Base-by-base conservation (phyloP, 2,329 filamentous ascomycete genomes). In the Hymenoscyphus scutula region DNA sequence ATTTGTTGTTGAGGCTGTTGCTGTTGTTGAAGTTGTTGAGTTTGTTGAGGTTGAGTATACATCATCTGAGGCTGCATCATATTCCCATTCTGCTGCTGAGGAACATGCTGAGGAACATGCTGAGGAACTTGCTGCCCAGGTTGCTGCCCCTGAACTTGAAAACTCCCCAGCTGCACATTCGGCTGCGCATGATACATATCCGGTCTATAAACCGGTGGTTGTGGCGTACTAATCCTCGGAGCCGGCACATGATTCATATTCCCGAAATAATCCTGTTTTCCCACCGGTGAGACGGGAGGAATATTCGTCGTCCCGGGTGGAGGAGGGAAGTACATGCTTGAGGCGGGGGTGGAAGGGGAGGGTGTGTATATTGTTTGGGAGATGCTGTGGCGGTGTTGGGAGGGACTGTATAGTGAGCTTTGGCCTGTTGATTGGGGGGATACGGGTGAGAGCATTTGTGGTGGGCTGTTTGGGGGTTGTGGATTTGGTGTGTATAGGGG, bases 281-380 rank as follows among this genome's bases (percentile, higher is more conserved):
- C 56, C 25, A 38, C 19, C 8, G 55, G 45, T 13, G 45, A 51
- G 5, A 51, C 30, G 7, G 32, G 30, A 5, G 32, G 55, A 32
- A 56, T 17, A 56, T 56, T 56, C 11, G 29, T 56, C 19, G 29
- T 56, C 23, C 55, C 55, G 8, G 56, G 56, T 25, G 56, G 56
- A 5, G 56, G 56, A 38, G 56, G 56, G 34, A 57, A 57, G 27
- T 27, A 57, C 34, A 57, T 13, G 10, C 11, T 37, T 38, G 56
- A 57, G 17, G 30, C 34, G 17, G 56, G 56, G 13, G 56, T 57
- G 8, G 56, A 57, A 17, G 45, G 45, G 4, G 34, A 23, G 34
- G 56, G 56, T 41, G 56, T 57, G 34, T 57, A 57, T 11, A 38
- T 25, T 15, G 32, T 38, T 38, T 57, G 55, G 32, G 55, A 41